Percentiles rank a stretch among this genome's conserved stretches.
phyloP scores from a whole-genome alignment of 495 filamentous ascomycete genomes.

The Penicillium canescens region DNA sequence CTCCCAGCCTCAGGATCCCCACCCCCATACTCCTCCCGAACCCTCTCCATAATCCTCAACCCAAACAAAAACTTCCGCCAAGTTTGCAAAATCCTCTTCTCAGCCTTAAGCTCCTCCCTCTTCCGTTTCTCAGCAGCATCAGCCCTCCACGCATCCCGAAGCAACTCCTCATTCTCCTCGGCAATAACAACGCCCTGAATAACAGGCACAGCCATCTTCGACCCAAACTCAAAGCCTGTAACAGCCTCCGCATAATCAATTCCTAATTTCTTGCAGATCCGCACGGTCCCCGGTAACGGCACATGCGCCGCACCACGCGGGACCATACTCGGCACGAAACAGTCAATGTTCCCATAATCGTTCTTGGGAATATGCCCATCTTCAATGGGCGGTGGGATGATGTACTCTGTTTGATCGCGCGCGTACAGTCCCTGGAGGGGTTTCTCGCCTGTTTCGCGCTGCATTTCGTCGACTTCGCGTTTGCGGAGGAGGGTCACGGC shows the following conservation, averaged over 20 bases:
- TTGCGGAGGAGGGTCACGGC: conserved; percentile 87
- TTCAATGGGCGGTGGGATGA: conserved; percentile 79
- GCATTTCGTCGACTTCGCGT: conserved; percentile 83
- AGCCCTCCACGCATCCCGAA: conserved; percentile 79
- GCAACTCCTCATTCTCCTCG: conserved; percentile 67
- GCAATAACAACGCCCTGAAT: conserved; percentile 90
- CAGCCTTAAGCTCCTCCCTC: conserved; percentile 80
- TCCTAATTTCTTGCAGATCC: conserved; percentile 77
- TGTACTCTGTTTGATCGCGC: conserved; percentile 86
- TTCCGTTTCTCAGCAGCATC: conserved; percentile 77
- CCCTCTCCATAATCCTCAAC: conserved; percentile 74
- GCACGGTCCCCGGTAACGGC: conserved; percentile 70
- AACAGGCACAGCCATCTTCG: conserved; percentile 87
- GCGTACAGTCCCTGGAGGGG: conserved; percentile 84
- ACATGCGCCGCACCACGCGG: conserved; percentile 83
- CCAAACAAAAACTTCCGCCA: conserved; percentile 91
- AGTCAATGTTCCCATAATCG: conserved; percentile 93
- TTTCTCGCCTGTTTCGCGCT: conserved; percentile 77
- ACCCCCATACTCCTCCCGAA: conserved; percentile 78
- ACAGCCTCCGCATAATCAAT: conserved; percentile 95
- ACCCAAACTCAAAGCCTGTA: conserved; percentile 94
- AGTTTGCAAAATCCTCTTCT: conserved; percentile 68
- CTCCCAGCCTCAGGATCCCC: conserved; percentile 35
- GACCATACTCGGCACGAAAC: conserved; percentile 92
- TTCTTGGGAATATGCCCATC: conserved; percentile 93